Evolutionary conservation across 169 alveolate genomes (phyloP), one percentile per base, ranked within the genome.

Genomic region (Cryptosporidium ryanae): DNA sequence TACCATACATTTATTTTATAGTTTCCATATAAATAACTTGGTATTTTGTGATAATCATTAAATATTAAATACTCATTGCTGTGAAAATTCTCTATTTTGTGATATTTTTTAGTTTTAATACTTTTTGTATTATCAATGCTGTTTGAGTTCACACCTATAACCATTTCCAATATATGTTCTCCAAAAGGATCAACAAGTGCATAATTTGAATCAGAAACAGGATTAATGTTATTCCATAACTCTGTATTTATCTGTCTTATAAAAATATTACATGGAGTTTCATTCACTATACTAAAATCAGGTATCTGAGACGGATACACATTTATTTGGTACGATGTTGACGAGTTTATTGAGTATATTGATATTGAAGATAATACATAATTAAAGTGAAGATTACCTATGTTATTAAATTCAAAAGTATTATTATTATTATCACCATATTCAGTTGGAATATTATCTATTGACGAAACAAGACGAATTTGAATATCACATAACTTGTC

Each of bases 141-240:
- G 13, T 61, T 61, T 15, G 66, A 25, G 8, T 55, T 50, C 21
- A 68, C 55, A 21, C 83, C 83, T 31, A 68, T 52, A 68, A 50
- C 50, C n/a, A 68, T 23, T 54, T 68, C 83, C 54, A 68, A 61
- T 1, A 68, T 31, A 17, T 68, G 83, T 15, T 68, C 67, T 12
- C 83, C 83, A 68, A 68, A 68, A 52, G 83, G 83, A 34, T 68
- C 83, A 18, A 68, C 15, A 0, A 68, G 38, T 34, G 83, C 83
- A 54, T 68, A 68, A 23, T 68, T 55, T 17, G 66, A 52, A 23
- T 68, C 57, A 21, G 83, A 52, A 68, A 31, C 46, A 25, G 83
- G 67, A 3, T 32, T 55, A 15, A 68, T 34, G 38, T 50, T 32
- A 54, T 68, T 68, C 83, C 83, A 68, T 31, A 29, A 68, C 2